Percentiles rank a stretch among this genome's conserved stretches.
Conservation (phyloP, 129 eudicot genomes). For the Apium graveolens region DNA sequence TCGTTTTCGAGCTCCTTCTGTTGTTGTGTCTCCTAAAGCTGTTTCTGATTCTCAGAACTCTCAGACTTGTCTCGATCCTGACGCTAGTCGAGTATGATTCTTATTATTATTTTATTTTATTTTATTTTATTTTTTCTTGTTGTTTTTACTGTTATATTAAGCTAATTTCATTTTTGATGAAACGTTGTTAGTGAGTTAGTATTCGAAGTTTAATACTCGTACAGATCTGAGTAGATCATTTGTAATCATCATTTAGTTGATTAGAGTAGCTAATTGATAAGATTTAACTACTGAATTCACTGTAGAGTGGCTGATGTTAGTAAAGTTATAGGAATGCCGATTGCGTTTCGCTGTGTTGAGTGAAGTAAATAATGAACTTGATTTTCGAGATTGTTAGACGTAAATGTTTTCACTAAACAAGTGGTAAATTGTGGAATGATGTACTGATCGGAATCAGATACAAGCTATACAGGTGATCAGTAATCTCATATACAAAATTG, state of each 20-base stretch:
- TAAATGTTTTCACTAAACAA: neutral
- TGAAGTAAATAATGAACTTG: neutral
- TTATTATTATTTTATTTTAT: slow-evolving; percentile 3
- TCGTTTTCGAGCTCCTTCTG: slow-evolving; percentile 10
- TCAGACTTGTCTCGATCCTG: slow-evolving; percentile 97
- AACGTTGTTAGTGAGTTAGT: neutral
- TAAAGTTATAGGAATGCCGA: neutral
- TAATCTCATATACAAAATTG: neutral
- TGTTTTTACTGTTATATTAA: neutral
- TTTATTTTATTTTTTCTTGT: neutral
- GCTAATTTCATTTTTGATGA: neutral
- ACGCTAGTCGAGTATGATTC: slow-evolving; percentile 67
- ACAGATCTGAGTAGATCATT: neutral
- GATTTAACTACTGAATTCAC: neutral
- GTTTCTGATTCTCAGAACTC: slow-evolving; percentile 93
- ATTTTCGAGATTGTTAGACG: neutral
- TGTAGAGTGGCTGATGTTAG: neutral
- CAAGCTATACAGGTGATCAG: neutral
- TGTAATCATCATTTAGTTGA: too few species aligned
- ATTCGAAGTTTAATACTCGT: neutral
- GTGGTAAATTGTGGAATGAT: neutral
- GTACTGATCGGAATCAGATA: neutral
- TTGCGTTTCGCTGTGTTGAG: neutral
- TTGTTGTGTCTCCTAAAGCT: slow-evolving; percentile 26
- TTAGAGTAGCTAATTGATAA: neutral